Percentiles rank a stretch among this genome's conserved stretches.
Evolutionary conservation across 2,329 filamentous ascomycete genomes (phyloP).

Genomic region (Cercospora zeina): DNA sequence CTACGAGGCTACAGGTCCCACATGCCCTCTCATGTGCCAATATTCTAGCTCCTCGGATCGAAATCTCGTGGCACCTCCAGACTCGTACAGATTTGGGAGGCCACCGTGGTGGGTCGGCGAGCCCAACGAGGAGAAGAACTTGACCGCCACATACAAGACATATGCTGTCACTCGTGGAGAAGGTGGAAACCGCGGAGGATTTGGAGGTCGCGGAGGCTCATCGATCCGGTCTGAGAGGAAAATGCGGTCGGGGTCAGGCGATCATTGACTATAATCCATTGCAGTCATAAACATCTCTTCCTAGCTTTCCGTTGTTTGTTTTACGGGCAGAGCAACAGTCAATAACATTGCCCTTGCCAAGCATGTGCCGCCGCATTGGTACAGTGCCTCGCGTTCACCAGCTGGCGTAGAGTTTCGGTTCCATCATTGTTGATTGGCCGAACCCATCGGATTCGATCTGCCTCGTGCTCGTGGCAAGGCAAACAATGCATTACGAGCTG

Average conservation of each 20-base stretch:
- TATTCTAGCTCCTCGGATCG: background rate
- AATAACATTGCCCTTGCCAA: too few relatives aligned
- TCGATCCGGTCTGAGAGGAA: background rate
- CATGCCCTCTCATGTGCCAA: slow-evolving; percentile 3
- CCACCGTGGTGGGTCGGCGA: background rate
- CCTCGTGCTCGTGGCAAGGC: too few relatives aligned
- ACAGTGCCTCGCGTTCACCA: background rate
- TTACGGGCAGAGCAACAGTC: too few relatives aligned
- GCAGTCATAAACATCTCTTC: background rate
- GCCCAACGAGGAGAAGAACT: background rate
- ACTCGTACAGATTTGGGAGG: background rate
- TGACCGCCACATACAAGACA: slow-evolving; percentile 7
- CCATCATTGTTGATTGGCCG: too few relatives aligned
- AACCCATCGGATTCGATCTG: too few relatives aligned
- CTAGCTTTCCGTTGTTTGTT: background rate
- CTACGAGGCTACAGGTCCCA: background rate
- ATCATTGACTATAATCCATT: background rate
- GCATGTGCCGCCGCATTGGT: too few relatives aligned
- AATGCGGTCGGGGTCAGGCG: background rate
- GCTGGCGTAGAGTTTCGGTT: background rate
- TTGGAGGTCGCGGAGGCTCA: background rate
- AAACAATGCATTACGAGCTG: too few relatives aligned
- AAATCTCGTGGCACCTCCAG: background rate
- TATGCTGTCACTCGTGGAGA: slow-evolving; percentile 1
- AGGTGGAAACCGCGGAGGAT: background rate